Base-by-base conservation (phyloP, 495 filamentous ascomycete species). In the Aspergillus biplanus region DNA sequence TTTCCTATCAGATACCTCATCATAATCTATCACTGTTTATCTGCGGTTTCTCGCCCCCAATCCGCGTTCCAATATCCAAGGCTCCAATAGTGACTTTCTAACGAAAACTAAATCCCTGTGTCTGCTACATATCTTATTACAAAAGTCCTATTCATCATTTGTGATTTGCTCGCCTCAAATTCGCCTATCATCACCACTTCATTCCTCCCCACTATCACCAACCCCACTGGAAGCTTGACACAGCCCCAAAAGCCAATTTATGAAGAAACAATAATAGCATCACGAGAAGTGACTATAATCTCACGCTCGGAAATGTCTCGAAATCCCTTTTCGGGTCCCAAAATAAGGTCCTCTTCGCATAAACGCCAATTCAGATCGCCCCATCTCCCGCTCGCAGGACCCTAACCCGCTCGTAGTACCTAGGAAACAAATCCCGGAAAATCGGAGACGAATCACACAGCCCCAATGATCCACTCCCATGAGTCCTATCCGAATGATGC, bases 1-100 rank as follows among this genome's bases (percentile, higher is more conserved):
- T 50, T 50, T 50, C 21, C 15, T 18, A 50, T 18, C 47, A 50
- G 47, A 50, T 50, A 50, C 47, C 47, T 50, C 47, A 44, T 27
- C 39, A 50, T 50, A 50, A 50, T 50, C 47, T 18, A 18, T 27
- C 27, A 21, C 16, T 27, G 6, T 50, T 18, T 31, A 6, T 50
- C 16, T 50, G 27, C 13, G 12, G 12, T 34, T 31, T 32, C 52
- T 9, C 32, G 12, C 21, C 21, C 21, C 2, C 21, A 27, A 27
- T 27, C 21, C 21, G 21, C 21, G 21, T 27, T 27, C 21, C 21
- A 27, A 27, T 2, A 1, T 27, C 21, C 21, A 27, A 27, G 21
- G 21, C 21, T 27, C 21, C 21, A 27, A 27, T 27, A 27, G 21
- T 27, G 21, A 27, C 21, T 27, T 27, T 27, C 21, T 27, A 27